A percentile compares a stretch with the other conserved stretches of the same genome.
Evolutionary conservation across 2,329 filamentous ascomycete species (phyloP).

Genomic region (Epichloe glyceriae): DNA sequence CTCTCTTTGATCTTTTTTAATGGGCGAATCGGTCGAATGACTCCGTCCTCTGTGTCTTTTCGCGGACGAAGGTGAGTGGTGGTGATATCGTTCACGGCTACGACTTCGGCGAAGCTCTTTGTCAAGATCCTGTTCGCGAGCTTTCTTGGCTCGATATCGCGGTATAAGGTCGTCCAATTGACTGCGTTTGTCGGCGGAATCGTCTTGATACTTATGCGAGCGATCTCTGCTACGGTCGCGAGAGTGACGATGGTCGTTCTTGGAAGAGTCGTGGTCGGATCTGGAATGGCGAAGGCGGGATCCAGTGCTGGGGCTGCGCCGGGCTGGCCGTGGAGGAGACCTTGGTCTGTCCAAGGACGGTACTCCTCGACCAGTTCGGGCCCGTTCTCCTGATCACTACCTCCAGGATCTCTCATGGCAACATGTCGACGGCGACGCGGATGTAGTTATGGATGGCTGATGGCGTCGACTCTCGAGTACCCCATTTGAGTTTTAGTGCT

Average conservation of each 20-base stretch:
- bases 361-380: slow-evolving; percentile 22
- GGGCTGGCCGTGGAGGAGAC: slow-evolving; percentile 20
- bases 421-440: slow-evolving; percentile 24
- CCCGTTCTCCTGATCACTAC: slow-evolving; percentile 24
- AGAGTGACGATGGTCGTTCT: slow-evolving; percentile 24
- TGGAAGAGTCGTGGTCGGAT: slow-evolving; percentile 17
- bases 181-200: slow-evolving; percentile 14
- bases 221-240: slow-evolving; percentile 25
- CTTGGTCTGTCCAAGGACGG: slow-evolving; percentile 19
- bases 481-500: slow-evolving; percentile 26
- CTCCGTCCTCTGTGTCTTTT: slow-evolving; percentile 32
- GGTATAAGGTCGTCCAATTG: slow-evolving; percentile 26
- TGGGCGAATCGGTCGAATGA: slow-evolving; percentile 23
- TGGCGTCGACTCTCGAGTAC: slow-evolving; percentile 12
- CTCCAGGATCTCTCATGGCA: slow-evolving; percentile 28
- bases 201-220: slow-evolving; percentile 14
- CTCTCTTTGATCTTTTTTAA: slow-evolving; percentile 26
- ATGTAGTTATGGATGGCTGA: slow-evolving; percentile 19
- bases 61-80: slow-evolving; percentile 23
- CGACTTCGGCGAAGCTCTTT: slow-evolving; percentile 22
- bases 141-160: slow-evolving; percentile 21
- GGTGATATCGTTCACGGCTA: slow-evolving; percentile 20
- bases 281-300: slow-evolving; percentile 21
- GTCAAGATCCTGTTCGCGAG: slow-evolving; percentile 17
- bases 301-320: slow-evolving; percentile 16